Percentiles rank a stretch among this genome's conserved stretches.
Evolutionary conservation across 2,329 filamentous ascomycete species (phyloP).

Genomic region (Rutstroemia sp.): DNA sequence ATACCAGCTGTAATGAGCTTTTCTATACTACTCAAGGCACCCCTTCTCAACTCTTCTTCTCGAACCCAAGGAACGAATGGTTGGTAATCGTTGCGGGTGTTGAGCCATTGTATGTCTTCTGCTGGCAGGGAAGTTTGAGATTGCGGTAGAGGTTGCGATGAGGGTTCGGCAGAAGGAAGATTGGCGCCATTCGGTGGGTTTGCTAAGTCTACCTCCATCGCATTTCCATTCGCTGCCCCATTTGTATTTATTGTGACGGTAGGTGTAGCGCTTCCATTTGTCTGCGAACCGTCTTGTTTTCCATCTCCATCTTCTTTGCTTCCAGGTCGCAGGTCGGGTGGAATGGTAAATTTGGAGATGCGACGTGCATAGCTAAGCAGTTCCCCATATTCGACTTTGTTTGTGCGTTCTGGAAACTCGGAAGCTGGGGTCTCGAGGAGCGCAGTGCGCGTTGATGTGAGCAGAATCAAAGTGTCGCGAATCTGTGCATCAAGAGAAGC

Average conservation of each 20-base stretch:
- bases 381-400: conserved; percentile 60
- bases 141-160: conserved; percentile 14
- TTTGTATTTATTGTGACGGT: conserved; percentile 12
- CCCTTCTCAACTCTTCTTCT: conserved; percentile 60
- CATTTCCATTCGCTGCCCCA: conserved; percentile 5
- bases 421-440: conserved; percentile 57
- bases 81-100: conserved; percentile 44
- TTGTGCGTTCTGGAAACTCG: conserved; percentile 42
- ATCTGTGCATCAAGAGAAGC: conserved; percentile 63
- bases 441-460: conserved; percentile 67
- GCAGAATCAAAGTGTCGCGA: conserved; percentile 59
- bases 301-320: neutral
- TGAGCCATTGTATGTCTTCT: conserved; percentile 35
- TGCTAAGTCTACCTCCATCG: conserved; percentile 18
- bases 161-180: neutral
- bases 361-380: conserved; percentile 71
- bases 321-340: conserved; percentile 31
- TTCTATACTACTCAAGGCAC: conserved; percentile 60
- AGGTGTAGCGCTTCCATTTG: conserved; percentile 24
- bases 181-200: conserved; percentile 14
- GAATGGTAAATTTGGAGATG: conserved; percentile 73
- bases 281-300: conserved; percentile 13
- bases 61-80: conserved; percentile 73
- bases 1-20: conserved; percentile 53
- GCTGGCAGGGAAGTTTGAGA: conserved; percentile 27